Evolutionary conservation across 495 filamentous ascomycete genomes (phyloP).

Genomic region (Articulospora tetracladia): DNA sequence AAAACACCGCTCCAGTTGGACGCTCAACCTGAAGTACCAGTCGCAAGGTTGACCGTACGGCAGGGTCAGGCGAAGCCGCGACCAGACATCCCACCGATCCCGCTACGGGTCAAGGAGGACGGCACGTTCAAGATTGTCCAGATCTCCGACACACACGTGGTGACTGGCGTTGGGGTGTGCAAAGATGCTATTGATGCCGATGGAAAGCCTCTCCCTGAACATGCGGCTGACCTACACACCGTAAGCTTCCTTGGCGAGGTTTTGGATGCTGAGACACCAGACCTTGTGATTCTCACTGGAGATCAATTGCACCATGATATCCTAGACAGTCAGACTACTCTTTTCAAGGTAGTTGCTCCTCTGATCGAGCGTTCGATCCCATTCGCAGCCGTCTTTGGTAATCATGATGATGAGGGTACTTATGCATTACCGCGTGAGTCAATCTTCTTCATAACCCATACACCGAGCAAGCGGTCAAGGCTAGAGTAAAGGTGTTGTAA

Average conservation of each 20-base stretch:
- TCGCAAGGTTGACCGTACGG: constrained; percentile 33
- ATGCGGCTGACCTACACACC: constrained; percentile 87
- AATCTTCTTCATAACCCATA: constrained; percentile 49
- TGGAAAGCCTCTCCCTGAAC: constrained; percentile 40
- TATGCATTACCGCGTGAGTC: constrained; percentile 60
- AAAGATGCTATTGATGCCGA: constrained; percentile 60
- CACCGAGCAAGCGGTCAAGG: constrained; percentile 47
- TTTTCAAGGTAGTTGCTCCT: constrained; percentile 53
- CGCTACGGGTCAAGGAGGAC: constrained; percentile 70
- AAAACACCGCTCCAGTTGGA: constrained; percentile 31
- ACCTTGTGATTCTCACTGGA: constrained; percentile 86
- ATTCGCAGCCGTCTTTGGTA: constrained; percentile 92
- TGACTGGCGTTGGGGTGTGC: constrained; percentile 80
- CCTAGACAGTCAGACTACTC: constrained; percentile 33
- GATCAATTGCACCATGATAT: constrained; percentile 96
- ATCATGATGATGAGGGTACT: constrained; percentile 89
- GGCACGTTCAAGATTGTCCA: constrained; percentile 98
- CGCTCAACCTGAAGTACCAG: constrained; percentile 28
- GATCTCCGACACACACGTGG: constrained; percentile 83
- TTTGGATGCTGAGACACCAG: constrained; percentile 86
- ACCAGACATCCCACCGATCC: constrained; percentile 27
- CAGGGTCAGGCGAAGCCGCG: constrained; percentile 30
- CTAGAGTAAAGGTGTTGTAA: constrained; percentile 61
- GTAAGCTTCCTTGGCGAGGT: constrained; percentile 79
- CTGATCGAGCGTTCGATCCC: constrained; percentile 84